Conservation (phyloP, 495 filamentous ascomycete species). For the Hapsidospora chrysogenum region DNA sequence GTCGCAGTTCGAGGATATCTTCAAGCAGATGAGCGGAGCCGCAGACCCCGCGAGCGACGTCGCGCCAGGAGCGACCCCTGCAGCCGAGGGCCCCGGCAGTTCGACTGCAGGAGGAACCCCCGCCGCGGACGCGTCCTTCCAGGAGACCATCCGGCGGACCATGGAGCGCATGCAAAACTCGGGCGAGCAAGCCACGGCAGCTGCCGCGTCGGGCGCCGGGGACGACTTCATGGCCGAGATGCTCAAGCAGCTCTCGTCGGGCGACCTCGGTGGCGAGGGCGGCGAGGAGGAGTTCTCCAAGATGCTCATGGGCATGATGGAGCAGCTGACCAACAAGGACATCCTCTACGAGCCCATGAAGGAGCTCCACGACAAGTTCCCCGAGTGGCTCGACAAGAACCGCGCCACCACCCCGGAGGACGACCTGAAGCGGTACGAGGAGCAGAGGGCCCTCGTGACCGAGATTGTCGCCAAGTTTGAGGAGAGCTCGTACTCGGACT, state of each 20-base stretch:
- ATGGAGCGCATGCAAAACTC: conserved; percentile 90
- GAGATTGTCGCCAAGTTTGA: conserved; percentile 89
- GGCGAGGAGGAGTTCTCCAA: conserved; percentile 79
- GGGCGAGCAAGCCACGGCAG: conserved; percentile 63
- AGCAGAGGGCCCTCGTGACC: conserved; percentile 63
- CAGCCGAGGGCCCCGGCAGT: background rate
- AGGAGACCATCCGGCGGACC: conserved; percentile 75
- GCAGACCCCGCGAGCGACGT: background rate
- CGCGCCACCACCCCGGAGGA: conserved; percentile 40
- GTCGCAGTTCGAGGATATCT: conserved; percentile 70
- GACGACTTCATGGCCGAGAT: conserved; percentile 77
- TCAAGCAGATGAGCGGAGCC: conserved; percentile 51
- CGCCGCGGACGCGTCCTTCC: conserved; percentile 51
- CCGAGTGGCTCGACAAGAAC: conserved; percentile 72
- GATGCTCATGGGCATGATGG: conserved; percentile 94
- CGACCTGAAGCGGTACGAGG: conserved; percentile 63
- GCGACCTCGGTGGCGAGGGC: conserved; percentile 41
- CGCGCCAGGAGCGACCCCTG: background rate
- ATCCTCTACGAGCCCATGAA: conserved; percentile 98
- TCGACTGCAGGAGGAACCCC: conserved; percentile 3
- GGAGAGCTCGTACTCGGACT: conserved; percentile 57
- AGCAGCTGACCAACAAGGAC: conserved; percentile 94
- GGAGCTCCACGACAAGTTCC: conserved; percentile 83
- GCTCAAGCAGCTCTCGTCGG: conserved; percentile 64
- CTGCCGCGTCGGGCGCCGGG: conserved; percentile 47